Conservation (phyloP, 129 eudicot species). For the Centaurea solstitialis region DNA sequence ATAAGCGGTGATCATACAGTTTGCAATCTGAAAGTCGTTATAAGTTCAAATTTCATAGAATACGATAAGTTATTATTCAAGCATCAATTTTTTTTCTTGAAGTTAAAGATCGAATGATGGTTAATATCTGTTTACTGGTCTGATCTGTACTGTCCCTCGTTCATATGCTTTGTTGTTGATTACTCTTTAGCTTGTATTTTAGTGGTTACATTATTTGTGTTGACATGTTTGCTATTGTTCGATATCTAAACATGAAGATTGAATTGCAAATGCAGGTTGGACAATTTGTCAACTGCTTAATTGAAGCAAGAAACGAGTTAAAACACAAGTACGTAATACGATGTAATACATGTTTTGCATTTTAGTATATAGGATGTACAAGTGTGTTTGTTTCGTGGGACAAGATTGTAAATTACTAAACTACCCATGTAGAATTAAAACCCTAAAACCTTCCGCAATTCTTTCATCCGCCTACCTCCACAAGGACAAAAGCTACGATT, state of each 20-base stretch:
- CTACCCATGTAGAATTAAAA: too few relatives aligned
- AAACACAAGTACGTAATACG: slow-evolving; percentile 58
- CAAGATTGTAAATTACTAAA: too few relatives aligned
- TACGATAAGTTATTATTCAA: not conserved
- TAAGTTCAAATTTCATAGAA: not conserved
- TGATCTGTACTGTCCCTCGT: not conserved
- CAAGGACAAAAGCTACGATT: too few relatives aligned
- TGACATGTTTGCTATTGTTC: not conserved
- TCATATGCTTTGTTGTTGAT: not conserved
- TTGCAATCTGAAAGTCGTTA: not conserved
- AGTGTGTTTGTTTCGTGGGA: not conserved
- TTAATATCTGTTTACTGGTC: not conserved
- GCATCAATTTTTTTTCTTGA: not conserved
- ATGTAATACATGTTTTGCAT: not conserved
- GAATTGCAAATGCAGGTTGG: slow-evolving; percentile 54
- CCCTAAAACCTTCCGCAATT: too few relatives aligned
- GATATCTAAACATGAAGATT: not conserved
- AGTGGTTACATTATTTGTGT: not conserved
- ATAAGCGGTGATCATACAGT: not conserved
- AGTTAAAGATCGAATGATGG: not conserved
- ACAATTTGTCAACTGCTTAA: slow-evolving; percentile 69
- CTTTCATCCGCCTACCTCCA: too few relatives aligned
- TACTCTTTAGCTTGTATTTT: not conserved
- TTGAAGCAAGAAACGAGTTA: slow-evolving; percentile 71
- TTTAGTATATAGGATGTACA: not conserved